phyloP scores from a whole-genome alignment of 225 moss, liverwort and hornwort species.

The Rhytidiadelphus loreus region DNA sequence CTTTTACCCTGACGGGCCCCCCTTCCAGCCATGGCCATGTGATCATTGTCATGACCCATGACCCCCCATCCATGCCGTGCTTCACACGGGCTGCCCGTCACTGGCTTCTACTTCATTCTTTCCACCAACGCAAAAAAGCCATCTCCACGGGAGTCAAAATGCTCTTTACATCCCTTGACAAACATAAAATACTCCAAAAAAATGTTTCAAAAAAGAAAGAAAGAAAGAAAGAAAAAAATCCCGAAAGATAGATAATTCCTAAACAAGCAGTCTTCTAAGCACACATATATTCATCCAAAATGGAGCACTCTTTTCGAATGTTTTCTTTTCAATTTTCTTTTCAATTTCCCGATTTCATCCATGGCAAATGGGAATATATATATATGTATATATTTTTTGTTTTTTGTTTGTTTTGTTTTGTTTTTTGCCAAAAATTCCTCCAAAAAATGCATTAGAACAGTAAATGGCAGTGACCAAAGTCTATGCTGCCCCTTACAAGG shows the following conservation, averaged over 20 bases:
- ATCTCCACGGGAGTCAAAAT: background rate
- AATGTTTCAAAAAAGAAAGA: no score
- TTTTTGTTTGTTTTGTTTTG: no score
- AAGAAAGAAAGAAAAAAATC: no score
- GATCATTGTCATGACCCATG: background rate
- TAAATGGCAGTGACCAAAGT: background rate
- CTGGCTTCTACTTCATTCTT: background rate
- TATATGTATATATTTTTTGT: no score
- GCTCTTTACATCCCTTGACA: background rate
- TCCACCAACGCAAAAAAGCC: background rate
- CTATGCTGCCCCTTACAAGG: background rate
- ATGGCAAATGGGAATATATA: no score
- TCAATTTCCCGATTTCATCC: background rate
- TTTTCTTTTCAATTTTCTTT: no score
- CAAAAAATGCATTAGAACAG: no score
- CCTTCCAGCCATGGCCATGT: background rate
- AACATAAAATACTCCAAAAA: background rate
- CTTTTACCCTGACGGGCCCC: background rate
- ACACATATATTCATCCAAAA: background rate
- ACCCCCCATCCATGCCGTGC: background rate
- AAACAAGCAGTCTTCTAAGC: no score
- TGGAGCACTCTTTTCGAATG: accelerated
- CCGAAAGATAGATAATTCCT: no score
- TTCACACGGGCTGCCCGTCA: background rate
- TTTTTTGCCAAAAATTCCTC: no score